Conservation (phyloP, 2,329 filamentous ascomycete species). For the Penicillium griseofulvum region DNA sequence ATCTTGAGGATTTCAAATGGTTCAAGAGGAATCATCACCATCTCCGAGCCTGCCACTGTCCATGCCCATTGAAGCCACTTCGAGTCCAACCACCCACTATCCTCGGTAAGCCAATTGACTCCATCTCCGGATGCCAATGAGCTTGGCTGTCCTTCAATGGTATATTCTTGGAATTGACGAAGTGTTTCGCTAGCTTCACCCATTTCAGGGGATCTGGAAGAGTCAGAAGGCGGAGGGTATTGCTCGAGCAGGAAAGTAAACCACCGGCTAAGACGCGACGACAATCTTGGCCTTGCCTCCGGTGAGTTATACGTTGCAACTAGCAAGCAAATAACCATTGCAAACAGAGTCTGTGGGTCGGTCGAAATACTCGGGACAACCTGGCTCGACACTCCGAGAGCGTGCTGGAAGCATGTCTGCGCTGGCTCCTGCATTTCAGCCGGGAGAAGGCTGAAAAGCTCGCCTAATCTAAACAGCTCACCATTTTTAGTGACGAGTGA, state of each 20-base stretch:
- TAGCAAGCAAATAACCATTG: slow-evolving; percentile 36
- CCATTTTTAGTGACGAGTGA: slow-evolving; percentile 36
- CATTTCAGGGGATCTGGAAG: slow-evolving; percentile 29
- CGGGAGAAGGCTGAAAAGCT: slow-evolving; percentile 32
- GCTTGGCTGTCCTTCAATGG: slow-evolving; percentile 9
- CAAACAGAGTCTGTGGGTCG: slow-evolving; percentile 21
- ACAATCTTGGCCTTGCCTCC: slow-evolving; percentile 20
- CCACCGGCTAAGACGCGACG: slow-evolving; percentile 38
- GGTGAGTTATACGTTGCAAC: slow-evolving; percentile 24
- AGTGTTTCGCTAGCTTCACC: slow-evolving; percentile 14
- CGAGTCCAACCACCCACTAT: slow-evolving; percentile 37
- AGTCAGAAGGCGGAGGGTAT: slow-evolving; percentile 33
- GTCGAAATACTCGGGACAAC: slow-evolving; percentile 19
- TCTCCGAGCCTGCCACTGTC: slow-evolving; percentile 42
- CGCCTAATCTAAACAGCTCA: slow-evolving; percentile 36
- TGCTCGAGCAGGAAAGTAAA: slow-evolving; percentile 34
- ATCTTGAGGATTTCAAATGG: slow-evolving; percentile 31
- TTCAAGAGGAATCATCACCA: slow-evolving; percentile 35
- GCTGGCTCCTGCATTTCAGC: slow-evolving; percentile 25
- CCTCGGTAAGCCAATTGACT: slow-evolving; percentile 18
- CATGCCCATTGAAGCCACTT: slow-evolving; percentile 46
- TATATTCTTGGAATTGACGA: slow-evolving; percentile 12
- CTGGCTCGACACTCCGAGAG: slow-evolving; percentile 21
- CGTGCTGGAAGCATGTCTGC: slow-evolving; percentile 24
- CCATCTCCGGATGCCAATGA: slow-evolving; percentile 11